These are phyloP conservation scores for Arabidopsis hybrid DNA, from an alignment of 441 rosid species.

Conservation along the genomic window DNA sequence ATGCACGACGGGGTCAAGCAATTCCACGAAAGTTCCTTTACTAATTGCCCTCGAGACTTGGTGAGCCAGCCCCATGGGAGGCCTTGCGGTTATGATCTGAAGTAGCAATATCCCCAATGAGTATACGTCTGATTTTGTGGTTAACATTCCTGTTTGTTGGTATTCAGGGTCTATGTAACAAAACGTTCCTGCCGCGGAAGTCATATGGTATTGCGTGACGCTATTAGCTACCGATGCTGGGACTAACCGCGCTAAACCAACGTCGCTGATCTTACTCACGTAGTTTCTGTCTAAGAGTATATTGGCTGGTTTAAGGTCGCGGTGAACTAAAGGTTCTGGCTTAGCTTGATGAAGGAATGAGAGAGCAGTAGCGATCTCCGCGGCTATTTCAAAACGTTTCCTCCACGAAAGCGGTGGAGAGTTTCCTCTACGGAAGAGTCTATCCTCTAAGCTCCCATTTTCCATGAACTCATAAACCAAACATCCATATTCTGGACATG, in stretches of 20 bases:
- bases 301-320: conserved; percentile 82
- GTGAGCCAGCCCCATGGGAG: conserved; percentile 73
- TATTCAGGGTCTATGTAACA: conserved; percentile 83
- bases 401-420: conserved; percentile 65
- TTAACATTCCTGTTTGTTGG: conserved; percentile 74
- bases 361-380: conserved; percentile 73
- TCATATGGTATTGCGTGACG: conserved; percentile 74
- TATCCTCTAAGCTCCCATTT: conserved; percentile 73
- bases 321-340: conserved; percentile 83
- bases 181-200: conserved; percentile 77
- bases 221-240: conserved; percentile 66
- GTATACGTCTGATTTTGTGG: conserved; percentile 68
- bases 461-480: conserved; percentile 75
- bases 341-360: conserved; percentile 78
- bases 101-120: conserved; percentile 72
- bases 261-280: conserved; percentile 79
- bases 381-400: conserved; percentile 62
- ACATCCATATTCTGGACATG: conserved; percentile 78
- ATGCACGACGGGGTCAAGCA: conserved; percentile 58
- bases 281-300: conserved; percentile 69
- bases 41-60: conserved; percentile 62
- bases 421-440: conserved; percentile 61
- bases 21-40: conserved; percentile 55
- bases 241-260: conserved; percentile 75
- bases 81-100: conserved; percentile 65